Evolutionary conservation across 2,329 filamentous ascomycete genomes (phyloP).

Genomic region (Trichoderma brevicompactum): DNA sequence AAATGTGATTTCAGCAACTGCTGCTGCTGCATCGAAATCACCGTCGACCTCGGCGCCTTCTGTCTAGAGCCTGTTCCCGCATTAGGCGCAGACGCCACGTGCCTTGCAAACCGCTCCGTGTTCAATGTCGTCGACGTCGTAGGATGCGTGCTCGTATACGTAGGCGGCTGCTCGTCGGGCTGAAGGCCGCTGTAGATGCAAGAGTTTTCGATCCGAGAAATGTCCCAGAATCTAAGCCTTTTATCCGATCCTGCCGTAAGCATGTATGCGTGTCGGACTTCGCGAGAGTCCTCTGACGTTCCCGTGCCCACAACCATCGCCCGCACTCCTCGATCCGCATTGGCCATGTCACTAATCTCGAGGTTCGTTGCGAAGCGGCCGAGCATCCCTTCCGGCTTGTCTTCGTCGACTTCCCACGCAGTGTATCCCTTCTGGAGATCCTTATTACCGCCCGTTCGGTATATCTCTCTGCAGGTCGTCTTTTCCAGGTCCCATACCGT

Average conservation of each 20-base stretch:
- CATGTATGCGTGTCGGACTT: conserved; percentile 79
- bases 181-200: conserved; percentile 79
- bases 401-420: conserved; percentile 87
- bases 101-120: conserved; percentile 62
- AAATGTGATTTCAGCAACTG: conserved; percentile 83
- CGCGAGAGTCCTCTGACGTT: conserved; percentile 69
- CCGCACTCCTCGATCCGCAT: conserved; percentile 69
- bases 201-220: conserved; percentile 76
- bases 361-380: conserved; percentile 79
- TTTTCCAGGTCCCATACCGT: conserved; percentile 97
- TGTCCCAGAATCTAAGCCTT: conserved; percentile 93
- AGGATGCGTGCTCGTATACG: conserved; percentile 68
- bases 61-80: conserved; percentile 38
- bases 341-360: conserved; percentile 61
- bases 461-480: conserved; percentile 84
- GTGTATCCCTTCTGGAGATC: conserved; percentile 71
- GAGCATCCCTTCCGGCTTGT: conserved; percentile 84
- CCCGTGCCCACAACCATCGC: conserved; percentile 76
- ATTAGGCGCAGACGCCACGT: conserved; percentile 40
- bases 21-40: conserved; percentile 88
- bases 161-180: conserved; percentile 71
- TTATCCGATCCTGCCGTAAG: conserved; percentile 88
- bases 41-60: conserved; percentile 68
- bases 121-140: conserved; percentile 67
- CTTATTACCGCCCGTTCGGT: conserved; percentile 69